phyloP scores from a whole-genome alignment of 768 basidiomycete genomes.

The Clitopilus passeckerianus region DNA sequence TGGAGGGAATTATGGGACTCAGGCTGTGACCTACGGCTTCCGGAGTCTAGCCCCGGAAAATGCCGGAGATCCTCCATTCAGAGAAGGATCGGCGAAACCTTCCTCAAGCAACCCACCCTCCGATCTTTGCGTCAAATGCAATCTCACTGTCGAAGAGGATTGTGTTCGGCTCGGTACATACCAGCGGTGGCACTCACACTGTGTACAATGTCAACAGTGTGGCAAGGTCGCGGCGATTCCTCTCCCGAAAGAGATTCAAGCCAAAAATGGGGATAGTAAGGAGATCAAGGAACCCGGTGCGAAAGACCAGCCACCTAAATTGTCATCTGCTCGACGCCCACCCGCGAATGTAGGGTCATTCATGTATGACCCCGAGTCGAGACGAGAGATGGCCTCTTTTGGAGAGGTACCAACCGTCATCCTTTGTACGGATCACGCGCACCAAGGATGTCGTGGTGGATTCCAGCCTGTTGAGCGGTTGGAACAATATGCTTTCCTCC shows the following conservation, averaged over 20 bases:
- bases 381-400: constrained; percentile 64
- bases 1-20: constrained; percentile 68
- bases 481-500: constrained; percentile 95
- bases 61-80: constrained; percentile 84
- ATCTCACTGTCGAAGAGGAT: constrained; percentile 92
- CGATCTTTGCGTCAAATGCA: constrained; percentile 89
- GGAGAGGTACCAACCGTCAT: constrained; percentile 70
- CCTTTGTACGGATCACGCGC: constrained; percentile 75
- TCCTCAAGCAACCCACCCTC: constrained; percentile 72
- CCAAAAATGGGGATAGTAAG: constrained; percentile 49
- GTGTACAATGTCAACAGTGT: constrained; percentile 81
- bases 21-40: constrained; percentile 89
- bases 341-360: constrained; percentile 81
- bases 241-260: constrained; percentile 47
- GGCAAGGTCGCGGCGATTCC: constrained; percentile 71
- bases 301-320: constrained; percentile 47
- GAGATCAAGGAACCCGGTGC: constrained; percentile 28
- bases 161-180: constrained; percentile 95
- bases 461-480: constrained; percentile 91
- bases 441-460: constrained; percentile 60
- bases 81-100: constrained; percentile 44
- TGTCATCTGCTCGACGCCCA: constrained; percentile 62
- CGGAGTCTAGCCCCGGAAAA: constrained; percentile 87
- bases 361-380: constrained; percentile 67
- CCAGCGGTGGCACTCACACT: constrained; percentile 94